phyloP scores from a whole-genome alignment of 2,329 filamentous ascomycete species.

The Botryosphaeria dothidea region DNA sequence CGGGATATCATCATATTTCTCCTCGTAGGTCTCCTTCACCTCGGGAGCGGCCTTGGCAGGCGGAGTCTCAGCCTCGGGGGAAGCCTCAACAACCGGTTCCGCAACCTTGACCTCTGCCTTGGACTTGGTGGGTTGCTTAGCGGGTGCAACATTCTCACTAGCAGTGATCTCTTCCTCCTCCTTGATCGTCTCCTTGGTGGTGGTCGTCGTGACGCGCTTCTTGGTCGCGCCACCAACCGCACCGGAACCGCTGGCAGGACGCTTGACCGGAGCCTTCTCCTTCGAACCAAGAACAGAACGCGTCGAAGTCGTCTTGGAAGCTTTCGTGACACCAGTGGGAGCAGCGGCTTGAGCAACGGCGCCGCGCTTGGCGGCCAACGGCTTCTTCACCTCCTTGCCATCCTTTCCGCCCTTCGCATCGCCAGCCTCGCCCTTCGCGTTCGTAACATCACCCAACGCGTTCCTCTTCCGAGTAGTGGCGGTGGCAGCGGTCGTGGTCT shows the following conservation, averaged over 20 bases:
- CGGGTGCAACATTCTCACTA: constrained; percentile 67
- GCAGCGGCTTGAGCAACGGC: constrained; percentile 77
- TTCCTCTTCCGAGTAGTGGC: constrained; percentile 67
- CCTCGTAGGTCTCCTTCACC: constrained; percentile 32
- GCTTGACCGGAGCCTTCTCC: constrained; percentile 73
- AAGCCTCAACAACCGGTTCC: constrained; percentile 33
- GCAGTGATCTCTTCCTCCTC: constrained; percentile 61
- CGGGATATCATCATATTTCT: constrained; percentile 11
- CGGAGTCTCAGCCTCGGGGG: constrained; percentile 26
- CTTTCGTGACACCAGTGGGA: constrained; percentile 79
- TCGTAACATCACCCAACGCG: constrained; percentile 92
- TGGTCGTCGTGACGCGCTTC: constrained; percentile 62
- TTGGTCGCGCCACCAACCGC: constrained; percentile 65
- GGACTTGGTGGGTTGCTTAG: constrained; percentile 29
- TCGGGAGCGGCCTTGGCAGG: constrained; percentile 29
- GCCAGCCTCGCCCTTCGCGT: constrained; percentile 54
- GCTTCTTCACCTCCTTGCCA: constrained; percentile 72
- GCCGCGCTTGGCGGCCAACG: constrained; percentile 56
- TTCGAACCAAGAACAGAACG: constrained; percentile 67
- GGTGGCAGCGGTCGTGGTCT: constrained; percentile 44
- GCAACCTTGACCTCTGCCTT: constrained; percentile 27
- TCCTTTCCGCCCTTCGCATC: constrained; percentile 41
- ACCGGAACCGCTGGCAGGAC: constrained; percentile 71
- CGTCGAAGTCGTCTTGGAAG: constrained; percentile 59
- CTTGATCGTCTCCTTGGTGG: constrained; percentile 53